Evolutionary conservation across 176 grass and related monocot species (phyloP).

Genomic region (Ananas comosus): DNA sequence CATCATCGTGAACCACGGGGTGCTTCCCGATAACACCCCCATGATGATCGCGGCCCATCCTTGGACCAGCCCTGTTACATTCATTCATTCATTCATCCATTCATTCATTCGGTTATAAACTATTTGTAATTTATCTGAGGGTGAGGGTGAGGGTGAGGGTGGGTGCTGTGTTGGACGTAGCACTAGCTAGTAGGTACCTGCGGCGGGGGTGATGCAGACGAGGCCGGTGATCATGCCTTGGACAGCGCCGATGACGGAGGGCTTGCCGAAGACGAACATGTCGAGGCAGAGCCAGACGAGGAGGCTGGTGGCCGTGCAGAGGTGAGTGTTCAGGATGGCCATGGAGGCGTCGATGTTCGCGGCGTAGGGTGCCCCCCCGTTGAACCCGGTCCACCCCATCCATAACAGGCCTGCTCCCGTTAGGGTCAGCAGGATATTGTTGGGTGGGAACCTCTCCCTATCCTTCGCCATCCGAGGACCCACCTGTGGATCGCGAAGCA

Average conservation of each 20-base stretch:
- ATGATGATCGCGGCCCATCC: constrained; percentile 73
- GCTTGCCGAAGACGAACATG: constrained; percentile 35
- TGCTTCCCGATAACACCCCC: constrained; percentile 50
- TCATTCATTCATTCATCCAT: neutral
- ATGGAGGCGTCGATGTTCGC: constrained; percentile 50
- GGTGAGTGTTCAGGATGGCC: constrained; percentile 66
- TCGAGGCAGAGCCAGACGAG: constrained; percentile 66
- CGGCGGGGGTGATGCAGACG: constrained; percentile 39
- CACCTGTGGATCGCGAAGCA: constrained; percentile 10
- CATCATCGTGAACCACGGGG: constrained; percentile 87
- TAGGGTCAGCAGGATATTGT: constrained; percentile 62
- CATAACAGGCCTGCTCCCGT: constrained; percentile 62
- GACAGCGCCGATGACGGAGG: constrained; percentile 39
- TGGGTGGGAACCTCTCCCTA: constrained; percentile 67
- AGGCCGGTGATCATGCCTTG: constrained; percentile 43
- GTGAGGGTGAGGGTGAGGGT: too few relatives aligned
- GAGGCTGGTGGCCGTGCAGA: constrained; percentile 74
- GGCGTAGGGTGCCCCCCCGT: constrained; percentile 61
- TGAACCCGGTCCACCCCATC: constrained; percentile 89
- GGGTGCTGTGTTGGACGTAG: too few relatives aligned
- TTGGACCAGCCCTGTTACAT: constrained; percentile 45
- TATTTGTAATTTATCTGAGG: too few relatives aligned
- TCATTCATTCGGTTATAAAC: neutral
- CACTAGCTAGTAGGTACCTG: constrained; percentile 11
- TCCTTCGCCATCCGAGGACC: constrained; percentile 59